Base-by-base conservation (phyloP, 345 rosid genomes). In the Luvunga scandens region DNA sequence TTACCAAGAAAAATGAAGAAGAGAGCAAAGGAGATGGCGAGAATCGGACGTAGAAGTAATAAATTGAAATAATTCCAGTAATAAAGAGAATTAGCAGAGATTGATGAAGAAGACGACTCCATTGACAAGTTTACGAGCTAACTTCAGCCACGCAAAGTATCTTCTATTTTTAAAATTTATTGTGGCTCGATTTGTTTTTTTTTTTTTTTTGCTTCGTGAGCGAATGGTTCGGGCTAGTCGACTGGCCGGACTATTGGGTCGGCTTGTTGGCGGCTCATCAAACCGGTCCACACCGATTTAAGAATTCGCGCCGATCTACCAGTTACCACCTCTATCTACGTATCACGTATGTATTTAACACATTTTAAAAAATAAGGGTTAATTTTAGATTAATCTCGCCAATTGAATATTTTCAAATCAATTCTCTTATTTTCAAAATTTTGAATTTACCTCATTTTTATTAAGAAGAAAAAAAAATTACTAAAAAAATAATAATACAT, bases 31-130 rank as follows among this genome's bases (percentile, higher is more conserved):
- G 84, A 75, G 71, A 91, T 61, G 14, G 94, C 93, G 5, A 88
- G 83, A 79, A 83, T 24, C n/a, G 92, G 98, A 34, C 94, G 94
- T 30, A 91, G 7, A 42, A 90, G 53, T 31, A 90, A 66, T n/a
- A 88, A 66, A 73, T 36, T 56, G 30, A 85, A 48, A 79, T 82
- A 80, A 76, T 81, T 85, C 65, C 80, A 81, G 53, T 33, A 66
- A 9, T 73, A 80, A 55, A 73, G 69, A 60, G 82, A 67, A 67
- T 62, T 69, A 25, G 87, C 45, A 36, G 82, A 60, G 24, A 79
- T 61, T 30, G 86, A 59, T 34, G 83, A 71, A 19, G 81, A 64
- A 42, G 79, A 68, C 21, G 57, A 53, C 57, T 45, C 50, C 50
- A 45, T 45, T 12, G 50, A 53, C 72, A 27, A 42, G 21, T 39